Base-by-base conservation (phyloP, 495 filamentous ascomycete genomes). In the Hypoxylon lenormandii region DNA sequence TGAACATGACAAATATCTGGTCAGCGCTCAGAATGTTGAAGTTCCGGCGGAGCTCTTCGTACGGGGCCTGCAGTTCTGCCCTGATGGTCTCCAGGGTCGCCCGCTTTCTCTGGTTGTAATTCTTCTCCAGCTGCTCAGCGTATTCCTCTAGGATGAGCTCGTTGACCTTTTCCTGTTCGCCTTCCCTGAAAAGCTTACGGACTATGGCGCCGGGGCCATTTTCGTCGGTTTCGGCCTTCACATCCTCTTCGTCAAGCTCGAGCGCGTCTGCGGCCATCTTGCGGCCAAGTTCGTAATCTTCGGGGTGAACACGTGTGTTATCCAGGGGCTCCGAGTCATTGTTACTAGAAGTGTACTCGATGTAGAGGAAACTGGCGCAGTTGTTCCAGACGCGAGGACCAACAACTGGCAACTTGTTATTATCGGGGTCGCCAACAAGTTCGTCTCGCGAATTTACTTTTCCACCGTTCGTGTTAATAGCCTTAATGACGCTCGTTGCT, bases 241-340 rank as follows among this genome's bases (percentile, higher is more conserved):
- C 91, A 74, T 98, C 95, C 79, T 98, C 95, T 77, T 98, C 95
- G 72, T 98, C 96, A 68, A 97, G 79, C 74, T 97, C 94, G 45
- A 98, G 81, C 42, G 95, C 96, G 83, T 98, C 95, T 12, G 96
- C 95, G 19, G 95, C 96, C 89, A 98, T 97, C 78, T 98, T 98
- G 53, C 94, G 89, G 16, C 92, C 95, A 43, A 98, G 85, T 52
- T 98, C 95, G 76, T 98, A 98, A 75, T 98, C 95, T 83, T 98
- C 95, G 5, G 95, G 95, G 74, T 98, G 95, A 13, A 98, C 92
- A 77, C 95, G 88, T 23, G 95, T 98, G 75, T 96, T 97, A 77
- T 98, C 95, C 5, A 98, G 84, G 26, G 95, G 96, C 73, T 98
- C 96, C 0, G 92, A 88, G 1, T 91, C 86, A 0, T 88, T 84